Percentiles rank a stretch among this genome's conserved stretches.
Conservation (phyloP, 768 basidiomycete genomes). For the Steccherinum ochraceum region DNA sequence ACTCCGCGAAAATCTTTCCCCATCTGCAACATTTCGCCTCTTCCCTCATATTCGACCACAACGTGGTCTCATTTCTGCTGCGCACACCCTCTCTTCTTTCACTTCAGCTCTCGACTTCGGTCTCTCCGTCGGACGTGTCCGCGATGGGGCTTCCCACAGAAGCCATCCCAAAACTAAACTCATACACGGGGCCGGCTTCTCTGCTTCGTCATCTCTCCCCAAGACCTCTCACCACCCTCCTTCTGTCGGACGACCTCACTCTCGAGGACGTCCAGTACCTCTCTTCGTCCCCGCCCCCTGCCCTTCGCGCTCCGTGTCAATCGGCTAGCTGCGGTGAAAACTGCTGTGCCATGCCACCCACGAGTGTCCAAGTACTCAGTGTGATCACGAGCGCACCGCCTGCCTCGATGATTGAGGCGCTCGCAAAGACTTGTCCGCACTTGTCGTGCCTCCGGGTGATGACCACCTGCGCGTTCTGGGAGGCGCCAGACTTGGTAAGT, state of each 20-base stretch:
- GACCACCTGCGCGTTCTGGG: slow-evolving; percentile 28
- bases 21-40: slow-evolving; percentile 50
- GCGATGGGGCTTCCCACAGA: slow-evolving; percentile 21
- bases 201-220: slow-evolving; percentile 53
- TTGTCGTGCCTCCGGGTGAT: slow-evolving; percentile 65
- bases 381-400: slow-evolving; percentile 55
- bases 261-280: slow-evolving; percentile 50
- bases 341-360: not conserved
- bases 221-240: slow-evolving; percentile 58
- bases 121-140: slow-evolving; percentile 14
- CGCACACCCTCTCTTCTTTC: slow-evolving; percentile 48
- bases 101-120: slow-evolving; percentile 44
- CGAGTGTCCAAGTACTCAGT: slow-evolving; percentile 34
- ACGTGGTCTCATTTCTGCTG: slow-evolving; percentile 54
- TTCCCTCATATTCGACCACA: slow-evolving; percentile 54
- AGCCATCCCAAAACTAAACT: slow-evolving; percentile 38
- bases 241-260: slow-evolving; percentile 54
- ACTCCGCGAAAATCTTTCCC: slow-evolving; percentile 30
- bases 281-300: slow-evolving; percentile 41
- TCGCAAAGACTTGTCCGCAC: slow-evolving; percentile 51
- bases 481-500: slow-evolving; percentile 27
- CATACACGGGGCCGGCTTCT: slow-evolving; percentile 56
- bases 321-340: slow-evolving; percentile 4
- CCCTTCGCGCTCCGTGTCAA: slow-evolving; percentile 21
- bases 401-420: slow-evolving; percentile 46